Base-by-base conservation (phyloP, 2,329 filamentous ascomycete genomes). In the Chrysoporthe deuterocubensis region DNA sequence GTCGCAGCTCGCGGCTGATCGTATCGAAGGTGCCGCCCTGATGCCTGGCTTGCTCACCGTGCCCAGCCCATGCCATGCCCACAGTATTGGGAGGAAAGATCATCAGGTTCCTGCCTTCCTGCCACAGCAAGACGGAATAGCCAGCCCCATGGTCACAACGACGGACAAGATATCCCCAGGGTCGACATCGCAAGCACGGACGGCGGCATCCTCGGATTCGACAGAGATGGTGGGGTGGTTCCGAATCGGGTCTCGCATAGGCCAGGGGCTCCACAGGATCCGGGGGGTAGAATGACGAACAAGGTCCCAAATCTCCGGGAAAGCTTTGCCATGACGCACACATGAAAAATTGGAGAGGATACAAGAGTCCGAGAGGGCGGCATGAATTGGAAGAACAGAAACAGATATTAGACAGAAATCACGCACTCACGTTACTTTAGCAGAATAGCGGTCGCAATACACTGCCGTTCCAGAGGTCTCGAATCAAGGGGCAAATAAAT, bases 301-400 rank as follows among this genome's bases (percentile, higher is more conserved):
- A 52, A 61, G 54, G 59, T 62, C 57, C 62, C 62, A 61, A 57
- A 57, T 61, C 42, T 68, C 66, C 68, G 54, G 67, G 63, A 60
- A 66, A 67, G 65, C 56, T 68, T 63, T 63, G 59, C 34, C 58
- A 70, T 66, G 68, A 66, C 68, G 65, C 65, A 66, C 65, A 40
- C 65, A 64, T 8, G 52, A 56, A 60, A 44, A 56, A 46, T 16
- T 54, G 54, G 54, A 56, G 61, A 59, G 34, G 37, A 14, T 13
- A 40, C 44, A 68, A 50, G 43, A 44, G 61, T 34, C 16, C 40
- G 14, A 13, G 16, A 50, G 11, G 50, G 65, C 40, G 9, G 58
- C n/a, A 34, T 61, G 44, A 57, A 50, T 65, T 21, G 16, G 58
- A 54, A 42, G n/a, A 60, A 57, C 52, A 34, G 18, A 34, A 11